Conservation (phyloP, 176 grass and related monocot species). For the Aegilops longissima region DNA sequence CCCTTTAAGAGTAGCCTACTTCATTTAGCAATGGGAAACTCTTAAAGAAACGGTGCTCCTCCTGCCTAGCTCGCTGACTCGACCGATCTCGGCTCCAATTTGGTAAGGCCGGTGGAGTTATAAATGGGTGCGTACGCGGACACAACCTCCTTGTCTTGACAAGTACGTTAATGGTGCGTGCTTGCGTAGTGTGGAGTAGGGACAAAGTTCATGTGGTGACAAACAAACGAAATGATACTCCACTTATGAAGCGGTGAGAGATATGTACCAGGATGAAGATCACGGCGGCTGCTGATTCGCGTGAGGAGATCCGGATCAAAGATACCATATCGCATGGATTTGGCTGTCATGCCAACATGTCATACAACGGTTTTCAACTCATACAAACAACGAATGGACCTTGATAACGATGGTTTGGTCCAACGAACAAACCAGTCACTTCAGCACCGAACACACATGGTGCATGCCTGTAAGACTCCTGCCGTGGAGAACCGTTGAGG, state of each 20-base stretch:
- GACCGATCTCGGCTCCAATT: neutral
- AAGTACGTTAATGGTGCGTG: neutral
- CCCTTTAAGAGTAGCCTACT: neutral
- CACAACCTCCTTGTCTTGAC: neutral
- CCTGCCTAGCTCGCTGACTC: neutral
- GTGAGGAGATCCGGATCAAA: neutral
- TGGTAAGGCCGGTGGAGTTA: neutral
- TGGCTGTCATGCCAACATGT: neutral
- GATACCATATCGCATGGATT: neutral
- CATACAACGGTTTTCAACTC: neutral
- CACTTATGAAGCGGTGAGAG: neutral
- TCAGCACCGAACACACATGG: neutral
- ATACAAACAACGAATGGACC: neutral
- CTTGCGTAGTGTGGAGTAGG: neutral
- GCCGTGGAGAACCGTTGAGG: neutral
- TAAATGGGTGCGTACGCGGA: neutral
- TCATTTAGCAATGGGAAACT: neutral
- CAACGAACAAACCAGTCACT: neutral
- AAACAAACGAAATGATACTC: neutral
- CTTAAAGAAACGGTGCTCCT: neutral
- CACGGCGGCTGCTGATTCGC: constrained; percentile 12
- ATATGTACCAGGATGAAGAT: neutral
- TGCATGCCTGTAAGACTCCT: too few species aligned
- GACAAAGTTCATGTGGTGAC: neutral
- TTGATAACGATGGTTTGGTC: neutral